Conservation (phyloP, 768 basidiomycete genomes). For the Boletus reticuloceps region DNA sequence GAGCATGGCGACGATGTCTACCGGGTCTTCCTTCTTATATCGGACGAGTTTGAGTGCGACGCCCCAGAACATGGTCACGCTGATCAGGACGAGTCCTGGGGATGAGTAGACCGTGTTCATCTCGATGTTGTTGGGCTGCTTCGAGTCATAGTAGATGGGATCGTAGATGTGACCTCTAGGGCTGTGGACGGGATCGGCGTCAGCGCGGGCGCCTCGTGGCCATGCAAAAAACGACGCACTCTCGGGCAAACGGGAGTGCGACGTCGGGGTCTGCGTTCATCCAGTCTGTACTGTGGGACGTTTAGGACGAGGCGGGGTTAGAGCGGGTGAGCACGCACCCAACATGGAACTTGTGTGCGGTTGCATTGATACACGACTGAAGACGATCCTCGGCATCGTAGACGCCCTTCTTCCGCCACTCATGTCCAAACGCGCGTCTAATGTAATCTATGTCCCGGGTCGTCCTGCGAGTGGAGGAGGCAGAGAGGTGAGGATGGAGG, state of each 20-base stretch:
- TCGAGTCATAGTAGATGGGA: conserved; percentile 56
- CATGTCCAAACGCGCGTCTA: conserved; percentile 54
- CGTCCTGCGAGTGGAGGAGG: conserved; percentile 42
- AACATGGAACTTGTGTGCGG: conserved; percentile 46
- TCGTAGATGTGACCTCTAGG: conserved; percentile 41
- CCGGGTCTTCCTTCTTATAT: conserved; percentile 59
- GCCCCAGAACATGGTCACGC: conserved; percentile 70
- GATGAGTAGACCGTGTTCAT: conserved; percentile 59
- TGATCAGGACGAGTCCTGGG: conserved; percentile 52
- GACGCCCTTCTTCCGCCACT: conserved; percentile 49
- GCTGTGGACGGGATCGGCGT: conserved; percentile 9
- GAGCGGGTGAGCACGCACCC: conserved; percentile 34
- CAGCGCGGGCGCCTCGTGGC: conserved; percentile 8
- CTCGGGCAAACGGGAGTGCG: conserved; percentile 61
- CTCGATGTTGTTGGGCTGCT: conserved; percentile 48
- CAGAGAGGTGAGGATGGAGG: conserved; percentile 47
- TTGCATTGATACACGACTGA: conserved; percentile 52
- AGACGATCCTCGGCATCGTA: conserved; percentile 54
- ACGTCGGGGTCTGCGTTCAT: conserved; percentile 77
- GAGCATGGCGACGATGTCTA: conserved; percentile 67
- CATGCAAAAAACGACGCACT: conserved; percentile 39
- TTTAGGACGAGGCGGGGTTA: not conserved
- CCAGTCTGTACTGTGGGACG: conserved; percentile 48
- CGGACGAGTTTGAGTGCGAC: conserved; percentile 72
- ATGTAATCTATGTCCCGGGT: conserved; percentile 73